Base-by-base conservation (phyloP, 495 filamentous ascomycete species). In the Corynascus novoguineensis region DNA sequence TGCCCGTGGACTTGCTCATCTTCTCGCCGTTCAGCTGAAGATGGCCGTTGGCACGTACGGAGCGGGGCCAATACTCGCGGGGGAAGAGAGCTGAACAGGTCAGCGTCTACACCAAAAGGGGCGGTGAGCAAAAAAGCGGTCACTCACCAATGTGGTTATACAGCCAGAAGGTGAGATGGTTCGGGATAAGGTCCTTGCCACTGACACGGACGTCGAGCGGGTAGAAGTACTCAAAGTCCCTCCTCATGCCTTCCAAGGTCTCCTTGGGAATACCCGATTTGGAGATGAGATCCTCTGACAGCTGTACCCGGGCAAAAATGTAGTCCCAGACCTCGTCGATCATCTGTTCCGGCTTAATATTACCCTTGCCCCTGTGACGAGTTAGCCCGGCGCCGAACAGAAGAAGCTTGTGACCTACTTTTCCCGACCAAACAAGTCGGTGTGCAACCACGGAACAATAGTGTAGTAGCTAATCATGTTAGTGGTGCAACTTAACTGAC, bases 141-240 rank as follows among this genome's bases (percentile, higher is more conserved):
- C n/a, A 52, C 38, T 11, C 52, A 45, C 55, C 93, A 58, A 90
- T 70, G 72, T 98, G 93, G 64, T 92, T 86, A 77, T 98, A 98
- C 42, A 98, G 83, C 82, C 87, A 92, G 81, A 98, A 98, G 31
- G 90, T 97, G 50, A 98, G 78, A 73, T 96, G 91, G 74, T 92
- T 89, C 28, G 85, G 85, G 63, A 93, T 88, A 46, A 95, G 76
- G 67, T 95, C 89, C 74, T 95, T 95, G 56, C 89, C 89, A 21
- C 86, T 91, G 45, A 88, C 81, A 59, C 88, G 80, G 60, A 95
- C 70, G 62, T 97, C 93, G 22, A 97, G 75, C 27, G 93, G 93
- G 71, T 98, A 98, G 79, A 89, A 98, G 78, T 97, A 98, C 62
- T 92, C 85, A 65, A 98, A 97, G 59, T 96, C 88, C 66, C 90